Base-by-base conservation (phyloP, 75 land plant genomes). In the Pinus albicaulis region DNA sequence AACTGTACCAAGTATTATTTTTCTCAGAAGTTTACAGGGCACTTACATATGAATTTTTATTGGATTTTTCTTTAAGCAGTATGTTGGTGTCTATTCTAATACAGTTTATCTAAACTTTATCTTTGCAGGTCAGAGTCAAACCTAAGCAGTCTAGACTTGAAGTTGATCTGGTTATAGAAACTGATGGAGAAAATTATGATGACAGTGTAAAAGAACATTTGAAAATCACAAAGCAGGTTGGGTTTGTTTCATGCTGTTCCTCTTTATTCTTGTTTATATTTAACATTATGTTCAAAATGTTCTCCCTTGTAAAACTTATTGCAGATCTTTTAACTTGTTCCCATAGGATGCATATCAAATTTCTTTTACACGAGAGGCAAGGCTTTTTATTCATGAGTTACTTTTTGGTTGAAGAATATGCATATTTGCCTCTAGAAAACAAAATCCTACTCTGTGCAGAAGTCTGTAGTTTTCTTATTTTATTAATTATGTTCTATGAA, bases 101-200 rank as follows among this genome's bases (percentile, higher is more conserved):
- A 26, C 23, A 60, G 25, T 20, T 41, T 5, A 20, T 66, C 53
- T 48, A 53, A 16, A 57, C 24, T 78, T 56, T 78, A 25, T 22
- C 44, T 24, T 75, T 76, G 4, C 78, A 92, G 95, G 93, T 93
- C 23, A 86, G 95, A 56, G 85, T 93, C 38, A 87, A 91, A 65
- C 88, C 91, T 17, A 79, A 81, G 44, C 78, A 79, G 62, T 74
- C 80, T 38, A 86, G 89, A 76, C 72, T 93, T 3, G 95, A 93
- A 76, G 63, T 93, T 26, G 95, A 93, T 75, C 85, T 93, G 75
- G 57, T 71, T 55, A 23, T 92, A n/a, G 93, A 92, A 60, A 79
- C 76, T 12, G 82, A 77, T 17, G 61, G 80, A 20, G 80, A 83
- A 25, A 92, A 92, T 69, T 90, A 82, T 76, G 86, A 90, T 57